Percentiles rank a stretch among this genome's conserved stretches.
Evolutionary conservation across 202 grass and related monocot species (phyloP).

Genomic region (Cymbopogon flexuosus): DNA sequence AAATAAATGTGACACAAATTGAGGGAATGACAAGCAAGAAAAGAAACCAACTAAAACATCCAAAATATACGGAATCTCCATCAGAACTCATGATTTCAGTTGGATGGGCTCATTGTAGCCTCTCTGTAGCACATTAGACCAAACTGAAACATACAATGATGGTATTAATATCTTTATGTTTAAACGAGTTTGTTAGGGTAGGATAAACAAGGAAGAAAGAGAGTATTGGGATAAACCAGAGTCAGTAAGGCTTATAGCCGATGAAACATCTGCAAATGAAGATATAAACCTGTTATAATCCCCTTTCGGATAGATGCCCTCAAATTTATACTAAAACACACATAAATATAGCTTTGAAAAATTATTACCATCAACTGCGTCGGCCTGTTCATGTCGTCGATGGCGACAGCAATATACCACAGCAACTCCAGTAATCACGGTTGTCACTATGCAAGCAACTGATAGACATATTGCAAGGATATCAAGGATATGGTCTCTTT

Average conservation of each 20-base stretch:
- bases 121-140: not conserved
- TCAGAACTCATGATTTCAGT: not conserved
- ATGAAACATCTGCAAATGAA: not conserved
- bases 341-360: not conserved
- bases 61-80: not conserved
- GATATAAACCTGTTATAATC: not conserved
- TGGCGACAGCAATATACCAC: conserved; percentile 23
- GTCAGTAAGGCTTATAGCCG: conserved; percentile 14
- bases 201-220: not conserved
- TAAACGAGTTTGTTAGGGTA: not conserved
- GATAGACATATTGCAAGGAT: conserved; percentile 31
- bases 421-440: conserved; percentile 11
- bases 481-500: conserved; percentile 6
- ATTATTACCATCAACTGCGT: conserved; percentile 55
- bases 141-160: not conserved
- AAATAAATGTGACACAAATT: not conserved
- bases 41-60: not conserved
- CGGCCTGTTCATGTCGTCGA: conserved; percentile 49
- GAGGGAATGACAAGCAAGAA: not conserved
- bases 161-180: not conserved
- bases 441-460: not conserved
- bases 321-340: not conserved
- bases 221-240: conserved; percentile 5
- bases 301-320: not conserved
- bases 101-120: not conserved